Evolutionary conservation across 805 yeast species (phyloP).

Genomic region (Kluyveromyces nonfermentans): DNA sequence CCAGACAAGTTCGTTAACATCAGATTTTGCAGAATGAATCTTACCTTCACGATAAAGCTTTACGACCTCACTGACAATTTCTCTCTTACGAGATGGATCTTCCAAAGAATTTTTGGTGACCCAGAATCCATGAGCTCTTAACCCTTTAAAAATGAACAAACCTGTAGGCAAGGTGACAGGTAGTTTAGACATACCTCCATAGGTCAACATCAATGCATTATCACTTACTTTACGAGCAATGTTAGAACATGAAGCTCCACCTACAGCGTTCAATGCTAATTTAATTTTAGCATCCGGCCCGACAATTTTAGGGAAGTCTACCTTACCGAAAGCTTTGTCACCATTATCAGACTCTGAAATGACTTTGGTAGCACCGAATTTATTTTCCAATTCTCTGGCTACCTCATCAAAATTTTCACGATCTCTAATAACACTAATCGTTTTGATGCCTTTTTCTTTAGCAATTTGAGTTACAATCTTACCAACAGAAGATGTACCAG

Average conservation of each 20-base stretch:
- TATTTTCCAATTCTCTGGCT: conserved; percentile 40
- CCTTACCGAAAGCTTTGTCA: conserved; percentile 55
- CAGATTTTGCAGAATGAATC: conserved; percentile 40
- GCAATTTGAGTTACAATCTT: conserved; percentile 86
- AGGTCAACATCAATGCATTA: conserved; percentile 75
- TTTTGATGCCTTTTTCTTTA: conserved; percentile 64
- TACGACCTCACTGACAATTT: conserved; percentile 46
- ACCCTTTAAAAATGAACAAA: conserved; percentile 78
- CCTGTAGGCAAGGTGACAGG: conserved; percentile 91
- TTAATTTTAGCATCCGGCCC: conserved; percentile 44
- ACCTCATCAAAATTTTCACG: conserved; percentile 66
- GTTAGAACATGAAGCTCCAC: conserved; percentile 77
- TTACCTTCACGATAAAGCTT: conserved; percentile 51
- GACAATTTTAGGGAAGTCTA: conserved; percentile 37
- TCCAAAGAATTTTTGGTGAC: conserved; percentile 56
- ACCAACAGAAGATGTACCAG: conserved; percentile 94
- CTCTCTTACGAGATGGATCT: conserved; percentile 50
- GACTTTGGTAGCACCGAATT: conserved; percentile 75
- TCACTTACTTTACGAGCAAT: conserved; percentile 72
- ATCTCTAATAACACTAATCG: conserved; percentile 81
- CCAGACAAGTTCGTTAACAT: conserved; percentile 31
- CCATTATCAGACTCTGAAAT: conserved; percentile 80
- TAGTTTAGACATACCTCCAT: conserved; percentile 96
- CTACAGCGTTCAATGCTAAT: conserved; percentile 86
- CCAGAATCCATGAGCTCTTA: conserved; percentile 90